Conservation (phyloP, 2,329 filamentous ascomycete species). For the Claviceps digitariae region DNA sequence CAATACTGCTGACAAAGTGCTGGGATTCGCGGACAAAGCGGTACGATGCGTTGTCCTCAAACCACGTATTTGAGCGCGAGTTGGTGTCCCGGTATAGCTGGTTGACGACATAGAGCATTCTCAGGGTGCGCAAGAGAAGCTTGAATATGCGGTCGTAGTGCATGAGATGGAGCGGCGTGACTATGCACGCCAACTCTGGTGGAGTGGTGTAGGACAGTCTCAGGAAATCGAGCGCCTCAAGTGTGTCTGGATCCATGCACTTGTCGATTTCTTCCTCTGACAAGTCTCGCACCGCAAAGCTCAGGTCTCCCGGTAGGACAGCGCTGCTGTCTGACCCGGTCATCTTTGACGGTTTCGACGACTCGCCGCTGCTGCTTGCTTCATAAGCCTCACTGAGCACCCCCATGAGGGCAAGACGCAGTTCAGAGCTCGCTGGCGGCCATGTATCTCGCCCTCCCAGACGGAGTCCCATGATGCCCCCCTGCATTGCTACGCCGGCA, state of each 20-base stretch:
- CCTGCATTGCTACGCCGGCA: constrained; percentile 52
- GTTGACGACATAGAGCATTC: constrained; percentile 65
- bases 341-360: constrained; percentile 11
- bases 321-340: constrained; percentile 18
- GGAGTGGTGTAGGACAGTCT: constrained; percentile 74
- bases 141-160: constrained; percentile 84
- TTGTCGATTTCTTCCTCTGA: constrained; percentile 64
- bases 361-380: constrained; percentile 11
- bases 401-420: constrained; percentile 80
- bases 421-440: constrained; percentile 87
- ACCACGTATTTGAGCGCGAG: constrained; percentile 20
- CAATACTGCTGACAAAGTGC: constrained; percentile 61
- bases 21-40: constrained; percentile 65
- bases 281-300: constrained; percentile 76
- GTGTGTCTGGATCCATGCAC: constrained; percentile 68
- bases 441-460: constrained; percentile 70
- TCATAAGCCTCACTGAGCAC: constrained; percentile 64
- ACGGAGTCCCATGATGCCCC: constrained; percentile 67
- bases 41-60: constrained; percentile 26
- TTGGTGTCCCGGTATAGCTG: constrained; percentile 48
- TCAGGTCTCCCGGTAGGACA: constrained; percentile 53
- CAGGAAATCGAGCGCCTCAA: constrained; percentile 89
- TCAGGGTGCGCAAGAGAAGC: constrained; percentile 59
- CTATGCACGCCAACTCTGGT: constrained; percentile 53
- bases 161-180: constrained; percentile 55